Evolutionary conservation across 768 basidiomycete species (phyloP), one percentile per base, ranked within the genome.

Genomic region (Macrolepiota dolichaula): DNA sequence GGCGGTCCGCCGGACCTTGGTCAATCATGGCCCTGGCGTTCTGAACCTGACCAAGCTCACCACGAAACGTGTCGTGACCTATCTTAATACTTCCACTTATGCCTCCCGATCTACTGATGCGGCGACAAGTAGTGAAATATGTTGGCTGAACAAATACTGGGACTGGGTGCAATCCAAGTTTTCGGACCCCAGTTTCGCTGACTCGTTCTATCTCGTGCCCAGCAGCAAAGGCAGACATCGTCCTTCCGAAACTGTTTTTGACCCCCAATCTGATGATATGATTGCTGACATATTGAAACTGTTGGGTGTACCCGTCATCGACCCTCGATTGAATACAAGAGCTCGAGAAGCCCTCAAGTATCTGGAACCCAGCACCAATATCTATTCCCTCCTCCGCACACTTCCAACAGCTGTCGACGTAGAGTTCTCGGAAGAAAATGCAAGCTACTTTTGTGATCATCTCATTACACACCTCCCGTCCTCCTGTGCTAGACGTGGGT

Each of bases 81-180:
- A 76, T 63, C 71, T 79, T 6, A 51, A 61, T n/a, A 0, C 10
- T 13, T 54, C 52, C 5, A n/a, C 52, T 0, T 61, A 54, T 17
- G 46, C 6, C 10, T 38, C 17, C 13, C 44, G 27, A 19, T 32
- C 42, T 7, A 12, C 36, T 13, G 36, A 36, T 11, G 15, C 4
- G 1, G 59, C 46, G 24, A 62, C 62, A 7, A 62, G 68, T 50
- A 62, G 65, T 15, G 53, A 44, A 2, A 59, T 77, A 11, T 47
- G 56, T 4, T 81, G 78, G 77, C 58, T 81, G n/a, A 66, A 70
- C 2, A 52, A 59, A 2, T 82, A 82, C 62, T 83, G 81, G 82
- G 40, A 56, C 1, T 83, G 81, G 82, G 52, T 78, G 51, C 65
- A 62, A 2, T 59, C 38, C 0, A 79, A 72, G 70, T 17, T 50